phyloP scores from a whole-genome alignment of 139 green algal genomes.

The Trebouxia sp. region DNA sequence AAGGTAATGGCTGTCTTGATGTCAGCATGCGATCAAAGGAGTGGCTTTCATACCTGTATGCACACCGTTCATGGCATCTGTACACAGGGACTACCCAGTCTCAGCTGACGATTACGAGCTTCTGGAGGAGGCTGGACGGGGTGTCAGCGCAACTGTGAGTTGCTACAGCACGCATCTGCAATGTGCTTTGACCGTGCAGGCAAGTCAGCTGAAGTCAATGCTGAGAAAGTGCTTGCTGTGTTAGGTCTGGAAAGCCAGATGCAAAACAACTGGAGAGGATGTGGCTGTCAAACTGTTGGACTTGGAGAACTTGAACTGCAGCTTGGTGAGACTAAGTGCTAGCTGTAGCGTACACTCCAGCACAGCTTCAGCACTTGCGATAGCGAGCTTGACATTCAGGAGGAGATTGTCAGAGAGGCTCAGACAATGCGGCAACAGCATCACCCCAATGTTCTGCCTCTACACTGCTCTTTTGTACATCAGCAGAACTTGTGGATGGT shows the following conservation, averaged over 20 bases:
- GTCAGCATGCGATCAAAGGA: background rate
- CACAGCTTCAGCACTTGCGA: background rate
- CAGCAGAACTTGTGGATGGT: conserved; percentile 92
- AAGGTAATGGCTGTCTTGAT: background rate
- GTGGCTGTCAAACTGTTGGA: conserved; percentile 97
- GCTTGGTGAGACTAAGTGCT: conserved; percentile 54
- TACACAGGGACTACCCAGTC: conserved; percentile 75
- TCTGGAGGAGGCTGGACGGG: conserved; percentile 90
- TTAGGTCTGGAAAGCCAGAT: conserved; percentile 84
- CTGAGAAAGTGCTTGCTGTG: no score
- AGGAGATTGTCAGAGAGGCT: conserved; percentile 94
- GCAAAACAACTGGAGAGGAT: conserved; percentile 68
- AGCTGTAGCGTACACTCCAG: background rate
- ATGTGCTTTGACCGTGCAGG: background rate
- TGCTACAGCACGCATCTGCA: background rate
- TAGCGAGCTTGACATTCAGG: conserved; percentile 49
- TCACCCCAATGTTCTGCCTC: conserved; percentile 94
- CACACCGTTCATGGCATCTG: background rate
- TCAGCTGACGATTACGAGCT: conserved; percentile 80
- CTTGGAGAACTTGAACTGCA: conserved; percentile 90
- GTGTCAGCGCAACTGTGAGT: conserved; percentile 89
- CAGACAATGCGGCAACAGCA: conserved; percentile 93
- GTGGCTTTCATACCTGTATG: no score
- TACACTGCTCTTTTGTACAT: conserved; percentile 92
- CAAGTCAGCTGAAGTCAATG: no score